A percentile compares a stretch with the other conserved stretches of the same genome.
These are phyloP conservation scores for Picochlorum sp. DNA, from an alignment of 139 green algal genomes.

Conservation along the genomic window DNA sequence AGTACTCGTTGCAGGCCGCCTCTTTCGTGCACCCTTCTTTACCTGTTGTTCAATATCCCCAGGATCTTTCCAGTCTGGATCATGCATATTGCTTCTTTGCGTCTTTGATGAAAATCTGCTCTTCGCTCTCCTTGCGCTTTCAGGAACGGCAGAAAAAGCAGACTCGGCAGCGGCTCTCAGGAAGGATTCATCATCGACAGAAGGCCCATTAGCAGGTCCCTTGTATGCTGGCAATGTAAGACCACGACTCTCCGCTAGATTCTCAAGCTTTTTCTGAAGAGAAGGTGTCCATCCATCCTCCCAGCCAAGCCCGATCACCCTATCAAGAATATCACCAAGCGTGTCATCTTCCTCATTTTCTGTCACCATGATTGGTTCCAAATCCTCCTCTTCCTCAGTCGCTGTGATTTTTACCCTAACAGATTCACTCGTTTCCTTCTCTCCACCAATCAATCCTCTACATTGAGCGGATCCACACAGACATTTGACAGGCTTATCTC, in stretches of 20 bases:
- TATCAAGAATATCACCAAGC: constrained; percentile 59
- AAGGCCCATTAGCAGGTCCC: not conserved
- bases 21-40: not conserved
- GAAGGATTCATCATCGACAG: constrained; percentile 8
- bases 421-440: constrained; percentile 15
- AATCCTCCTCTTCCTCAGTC: constrained; percentile 35
- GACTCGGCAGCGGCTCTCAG: not conserved
- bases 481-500: constrained; percentile 70
- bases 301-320: constrained; percentile 40
- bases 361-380: constrained; percentile 67
- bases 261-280: constrained; percentile 11
- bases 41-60: not conserved
- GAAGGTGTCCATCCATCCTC: constrained; percentile 8
- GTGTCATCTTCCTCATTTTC: constrained; percentile 51
- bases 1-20: no score
- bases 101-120: not conserved
- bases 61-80: constrained; percentile 6
- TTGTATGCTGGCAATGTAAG: not conserved
- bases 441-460: constrained; percentile 76
- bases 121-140: not conserved
- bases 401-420: not conserved
- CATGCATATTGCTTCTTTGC: not conserved
- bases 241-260: not conserved
- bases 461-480: constrained; percentile 51
- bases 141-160: not conserved